phyloP scores from a whole-genome alignment of 495 filamentous ascomycete species.

The Talaromyces wortmannii region DNA sequence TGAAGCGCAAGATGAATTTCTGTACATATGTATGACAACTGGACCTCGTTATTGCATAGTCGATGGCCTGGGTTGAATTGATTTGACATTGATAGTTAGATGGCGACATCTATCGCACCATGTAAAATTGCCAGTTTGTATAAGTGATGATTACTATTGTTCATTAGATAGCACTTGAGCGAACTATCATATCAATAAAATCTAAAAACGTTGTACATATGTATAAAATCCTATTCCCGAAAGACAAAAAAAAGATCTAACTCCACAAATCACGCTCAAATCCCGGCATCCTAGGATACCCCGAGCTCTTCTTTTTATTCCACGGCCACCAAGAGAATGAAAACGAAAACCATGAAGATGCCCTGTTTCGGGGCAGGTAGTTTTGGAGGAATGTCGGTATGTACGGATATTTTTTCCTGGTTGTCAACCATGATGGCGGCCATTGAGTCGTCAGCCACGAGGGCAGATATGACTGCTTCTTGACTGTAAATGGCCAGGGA shows the following conservation, averaged over 20 bases:
- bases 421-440: conserved; percentile 2
- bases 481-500: conserved; percentile 4
- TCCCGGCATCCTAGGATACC: background rate
- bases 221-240: background rate
- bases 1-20: background rate
- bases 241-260: conserved; percentile 6
- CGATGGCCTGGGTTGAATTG: background rate
- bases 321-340: conserved; percentile 8
- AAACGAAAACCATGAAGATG: conserved; percentile 5
- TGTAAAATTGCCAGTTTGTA: background rate
- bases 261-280: conserved; percentile 19
- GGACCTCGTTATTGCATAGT: conserved; percentile 6
- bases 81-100: no score
- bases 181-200: no score
- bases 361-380: background rate
- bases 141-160: no score
- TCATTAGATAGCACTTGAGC: no score
- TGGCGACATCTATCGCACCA: no score
- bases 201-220: background rate
- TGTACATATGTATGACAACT: background rate
- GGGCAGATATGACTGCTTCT: background rate
- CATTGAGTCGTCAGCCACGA: conserved; percentile 17
- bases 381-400: conserved; percentile 1
- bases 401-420: background rate
- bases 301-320: conserved; percentile 3